Base-by-base conservation (phyloP, 2,329 filamentous ascomycete genomes). In the Drechmeria coniospora region DNA sequence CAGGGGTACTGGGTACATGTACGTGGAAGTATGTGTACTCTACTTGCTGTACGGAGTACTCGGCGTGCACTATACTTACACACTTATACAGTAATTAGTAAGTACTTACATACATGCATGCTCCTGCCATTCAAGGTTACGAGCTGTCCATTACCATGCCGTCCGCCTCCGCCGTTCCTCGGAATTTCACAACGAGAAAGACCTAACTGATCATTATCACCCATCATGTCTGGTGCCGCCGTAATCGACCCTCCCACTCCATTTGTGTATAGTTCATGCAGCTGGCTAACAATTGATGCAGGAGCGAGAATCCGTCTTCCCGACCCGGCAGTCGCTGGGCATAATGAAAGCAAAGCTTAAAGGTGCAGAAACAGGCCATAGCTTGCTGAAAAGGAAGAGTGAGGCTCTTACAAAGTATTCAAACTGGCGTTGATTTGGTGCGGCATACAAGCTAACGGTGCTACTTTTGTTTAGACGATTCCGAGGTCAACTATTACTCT, bases 321-420 rank as follows among this genome's bases (percentile, higher is more conserved):
- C 90, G 47, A 98, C 90, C 51, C 82, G 90, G 48, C 90, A 98
- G 65, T 92, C 84, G 54, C 66, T 98, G 59, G 86, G 84, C 39
- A 59, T 92, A 50, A 98, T 98, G 87, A 95, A 95, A 61, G 74
- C 78, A 40, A 98, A 98, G 67, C 74, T 98, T 50, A 95, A 95
- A 65, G 87, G 80, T 36, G 80, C 80, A 31, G 79, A 87, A 54
- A 83, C 74, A 25, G 90, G 90, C 26, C 87, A 98, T 61, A 93
- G 80, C 54, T 63, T 98, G 51, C 63, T 98, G 37, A 98, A 98
- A 66, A 70, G 90, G 49, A 98, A 98, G 67, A 94, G 86, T 54
- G 90, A 98, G 59, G 90, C 90, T 43, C 64, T 98, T 37, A 98
- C 90, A 40, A 98, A 98, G 83, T 92, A 67, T 30, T 68, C 53